Percentiles rank a stretch among this genome's conserved stretches.
Conservation (phyloP, 2,329 filamentous ascomycete genomes). For the Cladosporium sp. region DNA sequence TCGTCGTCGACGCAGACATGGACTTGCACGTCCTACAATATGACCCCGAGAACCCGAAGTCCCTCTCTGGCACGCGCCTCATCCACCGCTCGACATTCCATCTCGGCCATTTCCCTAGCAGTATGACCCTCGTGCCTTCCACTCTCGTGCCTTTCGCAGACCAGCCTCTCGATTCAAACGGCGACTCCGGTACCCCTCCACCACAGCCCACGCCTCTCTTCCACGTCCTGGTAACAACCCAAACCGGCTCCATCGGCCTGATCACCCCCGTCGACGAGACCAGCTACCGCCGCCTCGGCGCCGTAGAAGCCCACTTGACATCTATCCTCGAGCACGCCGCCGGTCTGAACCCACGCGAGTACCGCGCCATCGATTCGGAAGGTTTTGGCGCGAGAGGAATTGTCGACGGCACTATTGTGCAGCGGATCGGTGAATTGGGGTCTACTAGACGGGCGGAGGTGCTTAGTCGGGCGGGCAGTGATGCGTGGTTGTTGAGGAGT, state of each 20-base stretch:
- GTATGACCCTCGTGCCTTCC: conserved; percentile 73
- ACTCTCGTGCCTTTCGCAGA: conserved; percentile 51
- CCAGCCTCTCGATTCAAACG: conserved; percentile 31
- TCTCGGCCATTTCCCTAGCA: conserved; percentile 74
- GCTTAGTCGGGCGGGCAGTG: conserved; percentile 69
- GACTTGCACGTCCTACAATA: conserved; percentile 90
- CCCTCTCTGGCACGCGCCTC: conserved; percentile 81
- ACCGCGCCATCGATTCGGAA: conserved; percentile 59
- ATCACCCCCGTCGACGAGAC: conserved; percentile 77
- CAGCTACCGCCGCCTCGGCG: conserved; percentile 79
- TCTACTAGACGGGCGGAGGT: conserved; percentile 72
- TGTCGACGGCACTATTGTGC: conserved; percentile 75
- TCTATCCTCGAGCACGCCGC: conserved; percentile 74
- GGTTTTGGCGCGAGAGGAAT: conserved; percentile 61
- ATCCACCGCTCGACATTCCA: conserved; percentile 87
- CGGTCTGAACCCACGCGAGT: conserved; percentile 80
- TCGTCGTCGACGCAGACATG: conserved; percentile 80
- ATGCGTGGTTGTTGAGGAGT: conserved; percentile 65
- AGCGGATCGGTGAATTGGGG: conserved; percentile 73
- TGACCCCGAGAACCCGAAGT: conserved; percentile 94
- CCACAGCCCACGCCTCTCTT: conserved; percentile 33
- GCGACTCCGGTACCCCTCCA: conserved; percentile 17
- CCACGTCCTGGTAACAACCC: conserved; percentile 69
- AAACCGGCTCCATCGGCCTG: conserved; percentile 73
- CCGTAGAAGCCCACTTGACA: conserved; percentile 76